Base-by-base conservation (phyloP, 2,329 filamentous ascomycete genomes). In the Fusarium dimerum region DNA sequence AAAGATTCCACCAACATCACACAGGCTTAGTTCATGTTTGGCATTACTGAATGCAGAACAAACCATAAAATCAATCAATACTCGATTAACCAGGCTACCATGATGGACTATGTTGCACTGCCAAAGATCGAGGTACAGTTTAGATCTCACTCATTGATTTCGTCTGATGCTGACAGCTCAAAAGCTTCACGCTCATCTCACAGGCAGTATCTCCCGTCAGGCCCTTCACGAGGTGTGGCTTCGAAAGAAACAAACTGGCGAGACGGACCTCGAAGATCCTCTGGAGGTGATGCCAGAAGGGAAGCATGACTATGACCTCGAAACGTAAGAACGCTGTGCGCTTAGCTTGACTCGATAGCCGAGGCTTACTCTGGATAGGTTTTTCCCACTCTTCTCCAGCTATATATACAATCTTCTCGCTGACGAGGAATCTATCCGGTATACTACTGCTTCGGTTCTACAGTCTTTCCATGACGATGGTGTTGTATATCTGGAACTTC, bases 381-480 rank as follows among this genome's bases (percentile, higher is more conserved):
- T 92, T 79, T 92, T 92, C 66, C 85, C 85, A 2, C 78, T 92
- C 15, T 93, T 93, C 73, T 87, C 85, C 26, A 86, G 80, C 41
- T 91, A 91, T 68, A 93, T 92, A 60, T 93, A 94, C 73, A 79
- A 82, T 52, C 84, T 95, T 36, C 81, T 88, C 71, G 84, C 83
- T 63, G 83, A 88, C 62, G 70, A 78, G 11, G 70, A 76, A 4
- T 83, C 84, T 58, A 73, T 90, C 44, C 74, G 73, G 40, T 78
- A 82, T 61, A 83, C 88, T 26, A 91, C 89, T 1, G 75, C 72
- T 40, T 78, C 82, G 6, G 88, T 92, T 42, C 77, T 91, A 7
- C 55, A 73, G 17, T 80, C 85, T 62, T 95, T 94, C 64, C 76
- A 81, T 46, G 68, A 70, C 26, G 90, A 94, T 65, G 88, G 88